Conservation (phyloP, 2,329 filamentous ascomycete genomes). For the Epichloe elymi region DNA sequence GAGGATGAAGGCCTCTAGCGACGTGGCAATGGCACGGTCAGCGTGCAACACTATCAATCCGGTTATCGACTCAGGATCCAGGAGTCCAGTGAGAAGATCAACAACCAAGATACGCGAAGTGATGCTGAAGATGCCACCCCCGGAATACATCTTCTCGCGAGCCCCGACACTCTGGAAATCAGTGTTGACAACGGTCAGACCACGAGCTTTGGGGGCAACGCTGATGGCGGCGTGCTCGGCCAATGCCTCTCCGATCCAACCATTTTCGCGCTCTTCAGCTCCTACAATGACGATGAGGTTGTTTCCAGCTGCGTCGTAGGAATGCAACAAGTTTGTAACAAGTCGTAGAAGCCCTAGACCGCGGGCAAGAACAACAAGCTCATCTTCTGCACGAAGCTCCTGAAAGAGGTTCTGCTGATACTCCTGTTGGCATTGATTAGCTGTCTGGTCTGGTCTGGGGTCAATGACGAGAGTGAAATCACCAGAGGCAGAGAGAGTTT, state of each 20-base stretch:
- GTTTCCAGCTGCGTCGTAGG: constrained; percentile 90
- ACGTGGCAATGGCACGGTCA: constrained; percentile 74
- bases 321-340: constrained; percentile 90
- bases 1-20: constrained; percentile 87
- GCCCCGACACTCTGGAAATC: constrained; percentile 79
- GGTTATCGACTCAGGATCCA: constrained; percentile 74
- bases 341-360: constrained; percentile 86
- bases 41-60: constrained; percentile 81
- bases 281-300: constrained; percentile 83
- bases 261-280: constrained; percentile 85
- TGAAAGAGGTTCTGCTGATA: constrained; percentile 95
- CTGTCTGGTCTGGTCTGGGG: background rate
- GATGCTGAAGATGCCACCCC: constrained; percentile 92
- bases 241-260: constrained; percentile 90
- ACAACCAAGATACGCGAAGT: constrained; percentile 93
- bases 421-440: constrained; percentile 33
- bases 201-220: constrained; percentile 66
- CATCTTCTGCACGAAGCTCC: constrained; percentile 80
- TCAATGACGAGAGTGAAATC: background rate
- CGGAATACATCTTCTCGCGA: constrained; percentile 81
- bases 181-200: constrained; percentile 85
- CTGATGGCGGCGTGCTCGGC: constrained; percentile 92
- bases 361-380: constrained; percentile 80
- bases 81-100: constrained; percentile 71
- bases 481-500: constrained; percentile 61